Evolutionary conservation across 768 basidiomycete genomes (phyloP).

Genomic region (Hortiboletus campestris): DNA sequence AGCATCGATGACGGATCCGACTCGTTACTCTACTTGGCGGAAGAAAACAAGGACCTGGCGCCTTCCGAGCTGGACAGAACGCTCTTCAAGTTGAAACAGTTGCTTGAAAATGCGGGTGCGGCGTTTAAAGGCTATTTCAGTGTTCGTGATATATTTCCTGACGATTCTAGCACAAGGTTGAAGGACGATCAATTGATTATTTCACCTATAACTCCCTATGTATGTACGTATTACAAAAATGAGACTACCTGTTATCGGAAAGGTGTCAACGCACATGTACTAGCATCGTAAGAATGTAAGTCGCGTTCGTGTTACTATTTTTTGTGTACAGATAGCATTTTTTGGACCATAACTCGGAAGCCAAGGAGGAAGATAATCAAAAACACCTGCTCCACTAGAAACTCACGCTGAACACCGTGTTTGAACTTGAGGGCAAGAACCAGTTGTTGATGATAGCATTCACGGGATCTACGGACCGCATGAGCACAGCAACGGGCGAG

Average conservation of each 20-base stretch:
- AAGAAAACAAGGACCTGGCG: not conserved
- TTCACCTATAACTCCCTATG: not conserved
- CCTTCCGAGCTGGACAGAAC: not conserved
- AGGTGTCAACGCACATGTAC: not conserved
- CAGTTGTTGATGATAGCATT: conserved; percentile 19
- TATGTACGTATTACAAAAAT: not conserved
- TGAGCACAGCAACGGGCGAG: conserved; percentile 1
- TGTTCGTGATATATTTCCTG: not conserved
- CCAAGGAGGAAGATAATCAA: not conserved
- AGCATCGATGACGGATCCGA: not conserved
- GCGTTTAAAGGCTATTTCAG: conserved; percentile 16
- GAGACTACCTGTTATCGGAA: not conserved
- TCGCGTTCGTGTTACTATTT: not conserved
- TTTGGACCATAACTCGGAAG: not conserved
- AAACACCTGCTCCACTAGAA: conserved; percentile 15
- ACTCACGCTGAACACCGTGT: conserved; percentile 25
- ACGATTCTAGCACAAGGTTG: too few species aligned
- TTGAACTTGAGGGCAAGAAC: conserved; percentile 19
- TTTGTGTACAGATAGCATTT: not conserved
- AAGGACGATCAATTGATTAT: too few species aligned
- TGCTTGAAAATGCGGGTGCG: conserved; percentile 19
- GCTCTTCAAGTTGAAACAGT: not conserved
- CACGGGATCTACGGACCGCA: conserved; percentile 6
- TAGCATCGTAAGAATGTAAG: not conserved
- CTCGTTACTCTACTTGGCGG: not conserved